Evolutionary conservation across 192 early-diverging fungal species (phyloP).

Genomic region (Funneliformis geosporum): DNA sequence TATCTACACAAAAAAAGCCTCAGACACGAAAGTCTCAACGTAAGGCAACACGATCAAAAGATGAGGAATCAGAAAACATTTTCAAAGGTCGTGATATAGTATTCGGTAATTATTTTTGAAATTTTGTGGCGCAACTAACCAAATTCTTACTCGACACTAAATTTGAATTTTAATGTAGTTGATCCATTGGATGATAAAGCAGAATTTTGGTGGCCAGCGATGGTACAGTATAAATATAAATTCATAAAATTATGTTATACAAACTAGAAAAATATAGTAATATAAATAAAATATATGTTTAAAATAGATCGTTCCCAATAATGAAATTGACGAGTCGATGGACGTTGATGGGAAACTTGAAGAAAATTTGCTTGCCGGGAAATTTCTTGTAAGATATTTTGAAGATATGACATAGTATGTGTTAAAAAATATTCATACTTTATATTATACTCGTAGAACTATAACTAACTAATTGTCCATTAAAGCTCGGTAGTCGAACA

Average conservation of each 20-base stretch:
- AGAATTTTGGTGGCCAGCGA: constrained; percentile 19
- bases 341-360: constrained; percentile 25
- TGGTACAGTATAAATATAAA: neutral
- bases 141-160: neutral
- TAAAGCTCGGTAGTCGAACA: neutral
- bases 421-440: neutral
- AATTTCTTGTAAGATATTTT: constrained; percentile 27
- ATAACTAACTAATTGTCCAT: neutral
- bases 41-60: neutral
- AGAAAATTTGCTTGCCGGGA: constrained; percentile 3
- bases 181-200: constrained; percentile 19
- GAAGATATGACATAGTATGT: constrained; percentile 16
- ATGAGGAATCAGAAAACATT: neutral
- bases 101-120: neutral
- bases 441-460: neutral
- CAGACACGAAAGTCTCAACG: neutral
- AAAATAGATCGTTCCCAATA: neutral
- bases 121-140: neutral
- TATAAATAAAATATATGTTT: neutral
- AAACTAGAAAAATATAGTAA: neutral
- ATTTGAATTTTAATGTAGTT: neutral
- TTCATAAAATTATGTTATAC: neutral
- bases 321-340: constrained; percentile 18
- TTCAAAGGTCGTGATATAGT: constrained; percentile 14
- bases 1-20: neutral